Conservation (phyloP, 2,329 filamentous ascomycete species). For the Hymenotorrendiella dingleyae region DNA sequence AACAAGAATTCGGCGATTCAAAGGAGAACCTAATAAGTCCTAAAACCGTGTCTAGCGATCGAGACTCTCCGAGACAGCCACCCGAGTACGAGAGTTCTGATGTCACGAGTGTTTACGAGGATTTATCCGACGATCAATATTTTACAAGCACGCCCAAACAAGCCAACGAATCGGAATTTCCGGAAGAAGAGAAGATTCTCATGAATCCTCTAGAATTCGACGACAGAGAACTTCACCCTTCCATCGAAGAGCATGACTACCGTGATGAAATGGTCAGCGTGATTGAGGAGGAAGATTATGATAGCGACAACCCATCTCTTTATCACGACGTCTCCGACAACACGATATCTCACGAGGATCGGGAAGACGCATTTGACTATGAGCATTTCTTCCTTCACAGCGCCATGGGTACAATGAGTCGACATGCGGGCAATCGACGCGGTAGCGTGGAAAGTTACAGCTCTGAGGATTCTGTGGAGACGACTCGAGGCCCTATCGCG, state of each 20-base stretch:
- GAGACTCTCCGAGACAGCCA: conserved; percentile 1
- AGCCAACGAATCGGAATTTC: conserved; percentile 7
- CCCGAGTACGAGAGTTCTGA: conserved; percentile 22
- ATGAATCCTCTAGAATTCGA: conserved; percentile 11
- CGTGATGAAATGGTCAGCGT: conserved; percentile 29
- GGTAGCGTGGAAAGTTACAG: conserved; percentile 47
- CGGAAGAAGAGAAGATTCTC: conserved; percentile 8
- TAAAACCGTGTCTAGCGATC: not conserved
- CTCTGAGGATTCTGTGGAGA: conserved; percentile 57
- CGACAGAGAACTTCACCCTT: conserved; percentile 29
- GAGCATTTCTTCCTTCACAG: conserved; percentile 94
- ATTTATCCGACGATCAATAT: conserved; percentile 19
- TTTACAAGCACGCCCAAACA: conserved; percentile 5
- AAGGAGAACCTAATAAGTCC: conserved; percentile 3
- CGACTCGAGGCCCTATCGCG: conserved; percentile 44
- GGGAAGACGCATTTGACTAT: conserved; percentile 93
- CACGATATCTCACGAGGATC: conserved; percentile 78
- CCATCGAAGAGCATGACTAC: conserved; percentile 35
- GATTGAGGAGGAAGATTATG: conserved; percentile 37
- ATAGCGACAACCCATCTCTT: conserved; percentile 53
- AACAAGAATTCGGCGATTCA: conserved; percentile 10
- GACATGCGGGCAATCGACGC: conserved; percentile 40
- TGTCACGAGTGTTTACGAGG: conserved; percentile 27
- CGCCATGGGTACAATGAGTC: conserved; percentile 72
- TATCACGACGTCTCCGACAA: conserved; percentile 57